Conservation (phyloP, 306 rosid species). For the Canavalia gladiata region DNA sequence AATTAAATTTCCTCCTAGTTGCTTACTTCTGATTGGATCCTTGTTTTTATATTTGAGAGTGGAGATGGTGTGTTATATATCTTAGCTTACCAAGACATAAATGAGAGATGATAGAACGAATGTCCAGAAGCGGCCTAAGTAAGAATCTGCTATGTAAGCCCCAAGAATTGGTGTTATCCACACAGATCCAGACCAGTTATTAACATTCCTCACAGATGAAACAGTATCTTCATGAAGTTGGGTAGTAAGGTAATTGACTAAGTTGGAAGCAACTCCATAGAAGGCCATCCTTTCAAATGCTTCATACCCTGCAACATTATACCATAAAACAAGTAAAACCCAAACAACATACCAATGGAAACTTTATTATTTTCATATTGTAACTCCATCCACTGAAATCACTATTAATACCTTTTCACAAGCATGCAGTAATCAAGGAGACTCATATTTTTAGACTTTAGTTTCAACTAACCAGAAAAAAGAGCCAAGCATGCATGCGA, state of each 20-base stretch:
- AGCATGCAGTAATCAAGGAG: too few relatives aligned
- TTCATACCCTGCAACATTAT: slow-evolving; percentile 75
- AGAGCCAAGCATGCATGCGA: slow-evolving; percentile 19
- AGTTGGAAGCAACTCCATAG: slow-evolving; percentile 91
- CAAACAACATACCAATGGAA: too few relatives aligned
- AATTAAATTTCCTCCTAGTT: too few relatives aligned
- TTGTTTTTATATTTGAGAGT: not conserved
- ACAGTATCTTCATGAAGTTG: slow-evolving; percentile 95
- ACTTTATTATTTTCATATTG: not conserved
- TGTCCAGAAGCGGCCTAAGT: slow-evolving; percentile 97
- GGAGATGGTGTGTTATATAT: not conserved
- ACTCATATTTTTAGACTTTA: too few relatives aligned
- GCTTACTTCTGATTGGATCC: not conserved
- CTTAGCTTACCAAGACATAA: slow-evolving; percentile 77
- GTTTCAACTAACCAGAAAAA: not conserved
- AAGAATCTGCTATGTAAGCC: slow-evolving; percentile 92
- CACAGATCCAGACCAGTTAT: slow-evolving; percentile 95
- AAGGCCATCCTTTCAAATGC: slow-evolving; percentile 99
- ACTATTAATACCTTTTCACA: not conserved
- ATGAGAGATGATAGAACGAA: slow-evolving; percentile 86
- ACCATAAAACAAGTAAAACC: not conserved
- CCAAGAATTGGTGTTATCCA: slow-evolving; percentile 98
- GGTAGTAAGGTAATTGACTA: slow-evolving; percentile 85
- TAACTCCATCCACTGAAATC: not conserved
- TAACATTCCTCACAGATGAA: slow-evolving; percentile 93